Conservation (phyloP, 108 stramenopile genomes). For the Fragilaria crotonensis region DNA sequence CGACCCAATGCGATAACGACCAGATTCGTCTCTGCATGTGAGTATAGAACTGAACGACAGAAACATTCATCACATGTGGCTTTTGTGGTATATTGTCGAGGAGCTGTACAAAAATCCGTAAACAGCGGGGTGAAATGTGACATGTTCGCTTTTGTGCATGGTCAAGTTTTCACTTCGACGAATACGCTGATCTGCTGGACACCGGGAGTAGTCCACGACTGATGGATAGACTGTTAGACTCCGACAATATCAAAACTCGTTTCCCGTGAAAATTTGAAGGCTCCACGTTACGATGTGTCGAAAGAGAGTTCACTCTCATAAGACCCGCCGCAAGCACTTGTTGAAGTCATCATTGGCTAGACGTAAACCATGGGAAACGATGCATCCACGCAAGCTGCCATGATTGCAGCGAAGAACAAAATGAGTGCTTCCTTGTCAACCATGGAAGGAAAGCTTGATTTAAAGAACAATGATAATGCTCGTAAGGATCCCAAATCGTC, state of each 20-base stretch:
- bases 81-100: too few relatives aligned
- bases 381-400: neutral
- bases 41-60: too few relatives aligned
- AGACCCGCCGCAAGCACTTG: neutral
- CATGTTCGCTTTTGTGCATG: too few relatives aligned
- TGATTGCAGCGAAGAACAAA: neutral
- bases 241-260: neutral
- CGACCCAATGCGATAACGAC: neutral
- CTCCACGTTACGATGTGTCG: neutral
- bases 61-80: too few relatives aligned
- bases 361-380: neutral
- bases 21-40: neutral
- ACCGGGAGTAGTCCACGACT: too few relatives aligned
- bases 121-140: too few relatives aligned
- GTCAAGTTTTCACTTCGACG: too few relatives aligned
- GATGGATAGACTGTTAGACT: neutral
- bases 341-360: neutral
- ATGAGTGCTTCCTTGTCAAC: neutral
- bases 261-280: neutral
- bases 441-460: neutral
- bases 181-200: too few relatives aligned
- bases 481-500: neutral
- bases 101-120: too few relatives aligned
- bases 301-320: neutral
- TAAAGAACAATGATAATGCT: neutral